Percentiles rank a stretch among this genome's conserved stretches.
These are phyloP conservation scores for Xylaria venustula DNA, from an alignment of 495 filamentous ascomycete genomes.

Conservation along the genomic window DNA sequence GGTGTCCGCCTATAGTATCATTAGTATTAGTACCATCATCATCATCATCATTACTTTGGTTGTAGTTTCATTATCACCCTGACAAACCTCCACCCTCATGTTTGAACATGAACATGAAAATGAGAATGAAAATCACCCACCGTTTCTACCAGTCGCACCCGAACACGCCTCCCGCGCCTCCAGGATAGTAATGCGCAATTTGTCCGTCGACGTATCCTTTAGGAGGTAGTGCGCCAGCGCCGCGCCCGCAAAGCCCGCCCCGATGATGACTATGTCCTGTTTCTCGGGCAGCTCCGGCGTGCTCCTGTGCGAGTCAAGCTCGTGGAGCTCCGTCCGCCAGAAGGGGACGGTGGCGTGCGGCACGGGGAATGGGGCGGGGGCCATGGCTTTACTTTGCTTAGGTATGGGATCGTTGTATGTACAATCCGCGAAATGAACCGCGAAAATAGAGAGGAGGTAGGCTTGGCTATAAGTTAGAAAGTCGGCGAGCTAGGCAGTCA, in stretches of 20 bases:
- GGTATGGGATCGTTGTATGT: background rate
- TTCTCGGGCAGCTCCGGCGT: slow-evolving; percentile 31
- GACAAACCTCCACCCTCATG: too few relatives aligned
- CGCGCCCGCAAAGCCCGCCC: slow-evolving; percentile 34
- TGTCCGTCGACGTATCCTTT: slow-evolving; percentile 21
- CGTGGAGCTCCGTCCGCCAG: slow-evolving; percentile 38
- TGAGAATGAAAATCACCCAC: slow-evolving; percentile 24
- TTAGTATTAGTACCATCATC: background rate
- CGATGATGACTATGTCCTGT: slow-evolving; percentile 38
- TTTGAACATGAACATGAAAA: too few relatives aligned
- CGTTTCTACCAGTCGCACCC: slow-evolving; percentile 66
- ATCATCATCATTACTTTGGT: background rate
- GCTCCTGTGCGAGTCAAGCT: slow-evolving; percentile 35
- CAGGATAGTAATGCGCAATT: slow-evolving; percentile 57
- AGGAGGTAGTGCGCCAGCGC: slow-evolving; percentile 29
- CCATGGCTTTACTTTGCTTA: background rate
- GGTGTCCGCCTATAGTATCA: slow-evolving; percentile 42
- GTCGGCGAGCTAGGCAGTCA: too few relatives aligned
- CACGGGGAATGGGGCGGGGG: slow-evolving; percentile 24
- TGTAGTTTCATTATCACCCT: too few relatives aligned
- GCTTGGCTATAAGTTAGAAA: background rate
- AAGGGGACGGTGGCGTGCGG: slow-evolving; percentile 32
- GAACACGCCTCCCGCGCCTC: slow-evolving; percentile 71
- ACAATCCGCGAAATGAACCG: background rate
- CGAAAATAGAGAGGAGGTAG: too few relatives aligned